Conservation (phyloP, 441 rosid genomes). For the Lepidium campestre region DNA sequence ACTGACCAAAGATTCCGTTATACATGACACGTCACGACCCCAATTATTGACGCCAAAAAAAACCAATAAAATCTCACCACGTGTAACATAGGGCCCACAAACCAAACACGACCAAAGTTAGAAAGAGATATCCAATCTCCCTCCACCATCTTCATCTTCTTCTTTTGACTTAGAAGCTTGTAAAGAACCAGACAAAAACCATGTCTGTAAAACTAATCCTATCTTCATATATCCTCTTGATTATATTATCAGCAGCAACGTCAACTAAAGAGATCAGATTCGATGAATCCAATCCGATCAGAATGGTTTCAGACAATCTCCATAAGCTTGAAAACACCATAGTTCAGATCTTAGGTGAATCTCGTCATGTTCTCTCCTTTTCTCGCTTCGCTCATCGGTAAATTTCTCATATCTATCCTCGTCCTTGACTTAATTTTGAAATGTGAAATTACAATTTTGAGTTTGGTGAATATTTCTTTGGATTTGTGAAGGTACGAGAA, state of each 20-base stretch:
- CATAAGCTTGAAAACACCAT: constrained; percentile 46
- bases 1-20: not conserved
- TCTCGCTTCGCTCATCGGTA: constrained; percentile 72
- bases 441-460: not conserved
- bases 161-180: not conserved
- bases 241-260: not conserved
- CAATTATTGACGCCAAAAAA: not conserved
- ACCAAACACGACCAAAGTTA: not conserved
- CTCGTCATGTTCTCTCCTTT: constrained; percentile 51
- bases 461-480: not conserved
- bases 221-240: not conserved
- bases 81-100: not conserved
- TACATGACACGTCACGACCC: not conserved
- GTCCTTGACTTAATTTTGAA: not conserved
- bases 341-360: constrained; percentile 48
- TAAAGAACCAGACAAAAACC: not conserved
- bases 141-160: not conserved
- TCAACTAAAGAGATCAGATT: constrained; percentile 32
- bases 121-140: not conserved
- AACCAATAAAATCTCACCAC: not conserved
- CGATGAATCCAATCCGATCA: constrained; percentile 57
- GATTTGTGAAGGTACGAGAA: constrained; percentile 49
- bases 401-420: not conserved
- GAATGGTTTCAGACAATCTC: constrained; percentile 54
- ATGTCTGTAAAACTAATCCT: constrained; percentile 6